Conservation (phyloP, 208 protist genomes). For the Herpetomonas samuelpessoai region DNA sequence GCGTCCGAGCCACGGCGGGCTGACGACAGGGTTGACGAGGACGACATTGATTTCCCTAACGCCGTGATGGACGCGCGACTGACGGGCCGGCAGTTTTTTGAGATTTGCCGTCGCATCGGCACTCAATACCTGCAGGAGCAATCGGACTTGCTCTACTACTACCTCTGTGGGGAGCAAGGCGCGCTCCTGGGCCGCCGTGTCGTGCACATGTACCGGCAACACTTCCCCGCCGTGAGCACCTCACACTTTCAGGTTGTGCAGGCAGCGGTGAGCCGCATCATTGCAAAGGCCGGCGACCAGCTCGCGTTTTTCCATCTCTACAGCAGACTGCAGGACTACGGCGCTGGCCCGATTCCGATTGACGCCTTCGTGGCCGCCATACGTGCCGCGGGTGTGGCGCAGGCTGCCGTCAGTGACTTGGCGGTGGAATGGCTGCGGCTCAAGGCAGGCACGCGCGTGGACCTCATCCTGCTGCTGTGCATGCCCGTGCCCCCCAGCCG, state of each 20-base stretch:
- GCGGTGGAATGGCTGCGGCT: conserved; percentile 81
- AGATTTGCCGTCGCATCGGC: conserved; percentile 38
- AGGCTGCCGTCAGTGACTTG: conserved; percentile 40
- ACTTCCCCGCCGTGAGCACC: conserved; percentile 58
- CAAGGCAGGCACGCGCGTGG: conserved; percentile 43
- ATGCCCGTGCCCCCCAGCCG: conserved; percentile 46
- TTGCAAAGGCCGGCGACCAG: conserved; percentile 26
- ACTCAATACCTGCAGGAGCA: conserved; percentile 39
- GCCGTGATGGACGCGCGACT: conserved; percentile 13
- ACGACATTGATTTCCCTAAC: conserved; percentile 24
- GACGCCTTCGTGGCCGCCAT: conserved; percentile 40
- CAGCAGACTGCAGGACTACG: conserved; percentile 30
- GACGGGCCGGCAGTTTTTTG: conserved; percentile 44
- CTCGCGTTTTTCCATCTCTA: conserved; percentile 56
- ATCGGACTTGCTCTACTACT: conserved; percentile 56
- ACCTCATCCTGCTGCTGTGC: conserved; percentile 49
- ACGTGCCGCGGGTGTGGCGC: conserved; percentile 31
- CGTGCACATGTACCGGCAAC: conserved; percentile 39
- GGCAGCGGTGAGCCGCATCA: conserved; percentile 17
- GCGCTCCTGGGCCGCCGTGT: conserved; percentile 29
- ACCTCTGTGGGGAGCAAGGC: conserved; percentile 35
- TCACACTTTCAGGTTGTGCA: conserved; percentile 50
- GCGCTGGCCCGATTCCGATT: conserved; percentile 44
- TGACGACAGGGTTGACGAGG: conserved; percentile 13
- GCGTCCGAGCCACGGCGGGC: neutral